Conservation (phyloP, 2,329 filamentous ascomycete species). For the Neopestalotiopsis sp. region DNA sequence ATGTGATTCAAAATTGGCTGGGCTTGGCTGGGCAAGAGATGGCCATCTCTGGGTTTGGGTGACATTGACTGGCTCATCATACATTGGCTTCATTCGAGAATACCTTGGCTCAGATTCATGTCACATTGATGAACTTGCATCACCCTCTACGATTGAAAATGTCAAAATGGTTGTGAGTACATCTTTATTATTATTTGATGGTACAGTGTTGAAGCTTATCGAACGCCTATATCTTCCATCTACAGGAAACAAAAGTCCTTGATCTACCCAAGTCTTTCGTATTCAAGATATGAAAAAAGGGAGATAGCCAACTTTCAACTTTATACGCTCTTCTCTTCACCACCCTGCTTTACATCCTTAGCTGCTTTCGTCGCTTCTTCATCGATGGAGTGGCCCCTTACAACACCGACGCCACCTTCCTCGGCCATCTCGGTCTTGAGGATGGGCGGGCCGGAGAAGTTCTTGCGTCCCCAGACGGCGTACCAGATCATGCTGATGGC, state of each 20-base stretch:
- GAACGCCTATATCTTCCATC: neutral
- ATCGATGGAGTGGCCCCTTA: slow-evolving; percentile 26
- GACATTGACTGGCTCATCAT: too few relatives aligned
- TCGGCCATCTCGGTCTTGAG: slow-evolving; percentile 31
- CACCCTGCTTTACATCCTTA: slow-evolving; percentile 12
- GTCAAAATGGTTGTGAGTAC: too few relatives aligned
- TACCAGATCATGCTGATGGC: slow-evolving; percentile 68
- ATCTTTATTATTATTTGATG: neutral
- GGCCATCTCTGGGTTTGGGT: too few relatives aligned
- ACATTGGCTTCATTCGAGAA: too few relatives aligned
- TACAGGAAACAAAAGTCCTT: neutral
- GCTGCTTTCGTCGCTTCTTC: slow-evolving; percentile 9
- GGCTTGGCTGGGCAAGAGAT: too few relatives aligned
- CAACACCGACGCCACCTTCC: slow-evolving; percentile 28
- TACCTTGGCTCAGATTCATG: too few relatives aligned
- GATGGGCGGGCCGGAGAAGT: slow-evolving; percentile 63
- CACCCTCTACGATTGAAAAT: too few relatives aligned
- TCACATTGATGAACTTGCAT: too few relatives aligned
- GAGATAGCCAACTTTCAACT: neutral
- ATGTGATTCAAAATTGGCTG: too few relatives aligned
- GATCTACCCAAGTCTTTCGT: neutral
- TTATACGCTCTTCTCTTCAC: slow-evolving; percentile 5
- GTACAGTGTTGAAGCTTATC: neutral
- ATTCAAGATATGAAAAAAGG: neutral
- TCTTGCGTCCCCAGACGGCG: slow-evolving; percentile 64